Evolutionary conservation across 371 early-diverging fungal genomes (phyloP), one percentile per base, ranked within the genome.

Genomic region (Mitosporidium daphniae): DNA sequence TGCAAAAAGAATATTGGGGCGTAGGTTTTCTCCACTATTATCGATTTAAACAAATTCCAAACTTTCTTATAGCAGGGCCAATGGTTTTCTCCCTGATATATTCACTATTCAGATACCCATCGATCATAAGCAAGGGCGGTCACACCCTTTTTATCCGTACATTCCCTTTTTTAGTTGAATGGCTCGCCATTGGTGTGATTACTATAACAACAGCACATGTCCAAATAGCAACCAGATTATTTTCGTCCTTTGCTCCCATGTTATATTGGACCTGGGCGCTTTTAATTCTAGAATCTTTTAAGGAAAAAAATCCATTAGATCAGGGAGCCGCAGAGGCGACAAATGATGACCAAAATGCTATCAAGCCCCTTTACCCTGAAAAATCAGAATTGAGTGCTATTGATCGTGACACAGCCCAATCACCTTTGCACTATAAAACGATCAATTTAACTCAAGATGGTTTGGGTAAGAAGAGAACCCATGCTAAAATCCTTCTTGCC

Each of bases 1-100:
- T 82, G 5, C 78, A 82, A 42, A 47, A 42, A 20, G 48, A 57
- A 23, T 80, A 80, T 39, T 80, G 82, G 82, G 61, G 50, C 32
- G 48, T 51, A 28, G 82, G 78, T 2, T 68, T 75, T 29, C 31
- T 82, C 11, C 36, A 49, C 0, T 82, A 82, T 40, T 82, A 58
- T 31, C 55, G 59, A 16, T 13, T 53, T 4, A 55, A 61, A 22
- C 70, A 77, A 37, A 46, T 73, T 11, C 78, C 78, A 8, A 75
- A 74, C 45, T 82, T 82, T 47, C 28, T 67, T 10, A 42, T 82
- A 13, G 77, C 77, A 0, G 41, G 54, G 8, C 82, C 82, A 2
- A 67, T 73, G 42, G 42, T 64, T 23, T 17, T 36, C 0, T 40
- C 72, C 7, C 59, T 63, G 8, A 17, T 49, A 0, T 38, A 33